These are phyloP conservation scores for Rhinocladiella similis DNA, from an alignment of 2,329 filamentous ascomycete species.

Conservation along the genomic window DNA sequence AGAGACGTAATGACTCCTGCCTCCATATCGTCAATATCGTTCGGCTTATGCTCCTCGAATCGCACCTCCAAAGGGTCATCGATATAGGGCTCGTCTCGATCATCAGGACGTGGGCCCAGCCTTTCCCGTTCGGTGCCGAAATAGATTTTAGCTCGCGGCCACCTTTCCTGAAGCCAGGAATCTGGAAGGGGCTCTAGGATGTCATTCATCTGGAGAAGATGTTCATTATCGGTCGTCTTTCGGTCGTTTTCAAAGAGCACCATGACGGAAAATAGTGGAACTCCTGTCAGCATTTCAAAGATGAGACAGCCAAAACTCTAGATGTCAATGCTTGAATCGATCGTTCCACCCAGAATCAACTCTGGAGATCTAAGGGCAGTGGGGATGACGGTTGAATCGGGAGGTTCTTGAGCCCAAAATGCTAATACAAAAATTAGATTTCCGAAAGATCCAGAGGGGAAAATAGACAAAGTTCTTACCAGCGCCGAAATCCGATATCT, in stretches of 20 bases:
- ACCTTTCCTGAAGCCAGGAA: constrained; percentile 27
- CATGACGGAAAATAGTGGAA: constrained; percentile 27
- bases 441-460: constrained; percentile 18
- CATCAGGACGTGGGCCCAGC: constrained; percentile 26
- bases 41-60: constrained; percentile 29
- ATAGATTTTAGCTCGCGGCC: constrained; percentile 32
- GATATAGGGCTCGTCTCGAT: constrained; percentile 8
- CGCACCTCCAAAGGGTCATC: constrained; percentile 29
- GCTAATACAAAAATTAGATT: constrained; percentile 30
- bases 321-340: constrained; percentile 36
- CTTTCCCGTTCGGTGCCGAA: constrained; percentile 29
- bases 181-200: constrained; percentile 32
- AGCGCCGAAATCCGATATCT: constrained; percentile 36
- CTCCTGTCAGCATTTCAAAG: constrained; percentile 35
- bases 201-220: constrained; percentile 32
- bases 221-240: constrained; percentile 33
- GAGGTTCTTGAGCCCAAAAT: constrained; percentile 32
- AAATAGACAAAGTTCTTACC: constrained; percentile 23
- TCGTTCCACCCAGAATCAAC: constrained; percentile 33
- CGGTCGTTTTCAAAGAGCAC: constrained; percentile 28
- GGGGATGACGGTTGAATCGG: constrained; percentile 29
- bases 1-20: constrained; percentile 30
- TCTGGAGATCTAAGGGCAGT: constrained; percentile 33
- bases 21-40: constrained; percentile 32
- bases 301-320: constrained; percentile 37